These are phyloP conservation scores for Nemania abortiva DNA, from an alignment of 2,329 filamentous ascomycete genomes.

Conservation along the genomic window DNA sequence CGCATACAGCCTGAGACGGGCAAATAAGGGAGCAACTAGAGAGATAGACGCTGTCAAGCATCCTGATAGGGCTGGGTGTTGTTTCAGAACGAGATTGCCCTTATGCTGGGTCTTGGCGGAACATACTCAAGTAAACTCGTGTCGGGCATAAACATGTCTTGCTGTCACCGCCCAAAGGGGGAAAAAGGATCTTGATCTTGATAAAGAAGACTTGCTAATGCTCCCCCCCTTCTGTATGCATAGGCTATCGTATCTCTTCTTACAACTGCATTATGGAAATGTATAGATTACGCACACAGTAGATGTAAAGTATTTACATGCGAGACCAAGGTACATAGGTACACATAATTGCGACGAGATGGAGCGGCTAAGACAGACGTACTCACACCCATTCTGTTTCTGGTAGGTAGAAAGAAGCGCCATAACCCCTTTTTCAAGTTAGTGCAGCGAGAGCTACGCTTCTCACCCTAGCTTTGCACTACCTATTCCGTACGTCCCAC, in stretches of 20 bases:
- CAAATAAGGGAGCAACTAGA: not conserved
- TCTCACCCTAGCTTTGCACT: not conserved
- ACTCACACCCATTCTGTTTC: constrained; percentile 10
- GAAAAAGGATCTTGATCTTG: not conserved
- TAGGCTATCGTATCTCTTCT: not conserved
- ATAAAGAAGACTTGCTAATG: not conserved
- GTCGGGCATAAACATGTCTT: constrained; percentile 7
- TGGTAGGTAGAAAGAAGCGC: constrained; percentile 10
- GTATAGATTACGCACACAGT: not conserved
- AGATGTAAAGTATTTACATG: not conserved
- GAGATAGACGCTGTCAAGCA: not conserved
- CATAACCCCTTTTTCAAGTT: constrained; percentile 7
- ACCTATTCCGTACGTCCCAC: not conserved
- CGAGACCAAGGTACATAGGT: no score
- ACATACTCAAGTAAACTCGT: constrained; percentile 20
- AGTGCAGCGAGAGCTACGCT: not conserved
- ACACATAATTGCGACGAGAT: not conserved
- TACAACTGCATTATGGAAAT: not conserved
- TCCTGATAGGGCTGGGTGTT: constrained; percentile 43
- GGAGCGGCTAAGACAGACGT: constrained; percentile 3
- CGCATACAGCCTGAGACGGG: not conserved
- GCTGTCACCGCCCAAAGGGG: constrained; percentile 5
- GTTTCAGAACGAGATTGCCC: constrained; percentile 48
- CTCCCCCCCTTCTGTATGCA: not conserved
- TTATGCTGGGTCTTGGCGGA: constrained; percentile 41